Percentiles rank a stretch among this genome's conserved stretches.
Evolutionary conservation across 2,329 filamentous ascomycete genomes (phyloP).

Genomic region (Sporothrix humicola): DNA sequence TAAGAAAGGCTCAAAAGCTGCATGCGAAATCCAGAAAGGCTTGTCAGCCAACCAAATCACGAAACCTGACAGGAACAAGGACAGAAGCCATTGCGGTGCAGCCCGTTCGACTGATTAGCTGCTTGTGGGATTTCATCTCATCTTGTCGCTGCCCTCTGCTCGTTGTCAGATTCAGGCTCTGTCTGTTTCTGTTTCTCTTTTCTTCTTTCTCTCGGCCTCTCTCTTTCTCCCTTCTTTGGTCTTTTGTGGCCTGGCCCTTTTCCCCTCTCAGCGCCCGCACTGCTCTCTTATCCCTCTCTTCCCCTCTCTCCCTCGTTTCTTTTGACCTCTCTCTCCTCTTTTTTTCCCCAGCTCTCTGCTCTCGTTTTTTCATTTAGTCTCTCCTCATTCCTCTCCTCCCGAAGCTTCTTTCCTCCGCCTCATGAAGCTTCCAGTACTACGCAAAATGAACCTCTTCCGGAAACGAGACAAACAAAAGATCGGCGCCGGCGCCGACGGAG

Average conservation of each 20-base stretch:
- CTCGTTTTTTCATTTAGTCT: neutral
- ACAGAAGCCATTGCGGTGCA: neutral
- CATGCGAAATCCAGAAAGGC: neutral
- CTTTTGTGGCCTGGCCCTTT: neutral
- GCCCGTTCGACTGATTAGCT: slow-evolving; percentile 21
- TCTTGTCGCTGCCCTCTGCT: slow-evolving; percentile 12
- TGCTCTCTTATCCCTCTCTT: neutral
- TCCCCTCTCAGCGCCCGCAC: slow-evolving; percentile 3
- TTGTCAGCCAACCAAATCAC: slow-evolving; percentile 34
- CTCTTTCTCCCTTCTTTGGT: neutral
- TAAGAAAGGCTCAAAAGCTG: neutral
- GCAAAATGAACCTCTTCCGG: slow-evolving; percentile 46
- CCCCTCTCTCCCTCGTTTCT: neutral
- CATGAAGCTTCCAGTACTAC: slow-evolving; percentile 33
- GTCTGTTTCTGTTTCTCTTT: neutral
- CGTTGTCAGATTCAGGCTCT: slow-evolving; percentile 7
- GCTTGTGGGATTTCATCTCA: slow-evolving; percentile 20
- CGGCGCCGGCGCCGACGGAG: slow-evolving; percentile 33
- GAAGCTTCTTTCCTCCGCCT: neutral
- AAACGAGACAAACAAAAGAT: slow-evolving; percentile 46
- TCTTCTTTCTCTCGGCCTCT: neutral
- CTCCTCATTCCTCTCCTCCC: neutral
- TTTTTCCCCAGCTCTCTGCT: neutral
- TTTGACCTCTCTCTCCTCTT: neutral
- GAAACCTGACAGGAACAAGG: slow-evolving; percentile 10